phyloP scores from a whole-genome alignment of 78 protist genomes.

The Isochrysis galbana region DNA sequence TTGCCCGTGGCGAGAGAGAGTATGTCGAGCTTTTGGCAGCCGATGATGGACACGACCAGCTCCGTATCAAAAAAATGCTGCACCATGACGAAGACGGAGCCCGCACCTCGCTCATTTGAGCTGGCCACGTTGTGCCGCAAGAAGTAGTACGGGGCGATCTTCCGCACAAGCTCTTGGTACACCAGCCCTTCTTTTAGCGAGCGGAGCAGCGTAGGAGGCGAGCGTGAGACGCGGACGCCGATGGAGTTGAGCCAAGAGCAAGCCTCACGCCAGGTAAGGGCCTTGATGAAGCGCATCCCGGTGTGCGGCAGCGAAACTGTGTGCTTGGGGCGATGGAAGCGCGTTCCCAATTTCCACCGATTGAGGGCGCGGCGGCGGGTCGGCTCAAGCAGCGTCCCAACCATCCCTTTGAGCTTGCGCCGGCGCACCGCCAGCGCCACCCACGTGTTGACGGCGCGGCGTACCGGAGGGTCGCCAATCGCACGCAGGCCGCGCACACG shows the following conservation, averaged over 20 bases:
- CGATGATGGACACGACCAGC: neutral
- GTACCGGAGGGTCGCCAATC: neutral
- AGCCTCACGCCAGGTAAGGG: neutral
- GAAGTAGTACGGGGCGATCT: neutral
- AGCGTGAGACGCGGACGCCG: neutral
- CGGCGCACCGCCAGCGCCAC: neutral
- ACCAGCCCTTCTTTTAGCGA: neutral
- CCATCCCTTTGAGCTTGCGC: neutral
- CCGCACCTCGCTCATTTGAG: neutral
- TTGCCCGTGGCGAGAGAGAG: neutral
- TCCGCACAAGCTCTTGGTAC: neutral
- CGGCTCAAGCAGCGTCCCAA: neutral
- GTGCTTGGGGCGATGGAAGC: too few relatives aligned
- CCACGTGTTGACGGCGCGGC: constrained; percentile 1
- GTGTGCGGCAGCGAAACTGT: neutral
- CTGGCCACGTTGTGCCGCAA: neutral
- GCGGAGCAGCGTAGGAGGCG: neutral
- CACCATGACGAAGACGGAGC: neutral
- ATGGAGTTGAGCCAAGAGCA: neutral
- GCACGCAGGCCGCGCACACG: neutral
- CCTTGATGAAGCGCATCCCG: neutral
- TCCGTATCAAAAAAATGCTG: neutral
- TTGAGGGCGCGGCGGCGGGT: neutral
- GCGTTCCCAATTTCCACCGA: neutral
- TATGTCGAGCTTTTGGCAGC: neutral